Base-by-base conservation (phyloP, 176 grass and related monocot species). In the Aegilops speltoides region DNA sequence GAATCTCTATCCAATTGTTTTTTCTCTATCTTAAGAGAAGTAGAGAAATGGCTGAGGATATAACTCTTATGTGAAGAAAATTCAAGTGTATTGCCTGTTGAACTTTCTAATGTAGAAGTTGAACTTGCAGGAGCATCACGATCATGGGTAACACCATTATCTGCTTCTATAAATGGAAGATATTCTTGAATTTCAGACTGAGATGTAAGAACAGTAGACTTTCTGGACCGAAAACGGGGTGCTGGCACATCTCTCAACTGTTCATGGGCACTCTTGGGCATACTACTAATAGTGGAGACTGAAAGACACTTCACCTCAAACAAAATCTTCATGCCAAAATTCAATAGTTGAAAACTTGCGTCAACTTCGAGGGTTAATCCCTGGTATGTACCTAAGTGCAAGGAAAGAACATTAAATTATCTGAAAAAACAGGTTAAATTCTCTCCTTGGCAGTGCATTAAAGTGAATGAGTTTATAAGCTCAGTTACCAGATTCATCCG, bases 211-310 rank as follows among this genome's bases (percentile, higher is more conserved):
- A 40, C 87, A 86, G 68, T 62, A 86, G 86, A 85, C 24, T 87
- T 91, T 72, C 86, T 86, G 26, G 89, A 93, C 57, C 87, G 91
- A 88, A 95, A 95, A 89, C 72, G 89, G 59, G 94, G 91, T 84
- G 60, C 59, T 73, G 84, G 87, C 76, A 79, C 31, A 87, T 84
- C 76, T 62, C 24, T 90, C 65, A 77, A 85, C 75, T 90, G 82
- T 57, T 88, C 85, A 70, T 17, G 28, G 74, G 73, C 26, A 85
- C 62, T 90, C 81, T 89, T 92, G 41, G 9, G 31, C 83, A 83
- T 77, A 68, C 66, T 86, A 82, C 77, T 89, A 79, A 86, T 71
- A 84, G 63, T 91, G 70, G 74, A 97, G 57, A 93, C 45, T 19
- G 91, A 86, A 67, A 96, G 69, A 83, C 36, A 75, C 68, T 89